A percentile compares a stretch with the other conserved stretches of the same genome.
Evolutionary conservation across 495 filamentous ascomycete species (phyloP).

Genomic region (Talaromyces adpressus): DNA sequence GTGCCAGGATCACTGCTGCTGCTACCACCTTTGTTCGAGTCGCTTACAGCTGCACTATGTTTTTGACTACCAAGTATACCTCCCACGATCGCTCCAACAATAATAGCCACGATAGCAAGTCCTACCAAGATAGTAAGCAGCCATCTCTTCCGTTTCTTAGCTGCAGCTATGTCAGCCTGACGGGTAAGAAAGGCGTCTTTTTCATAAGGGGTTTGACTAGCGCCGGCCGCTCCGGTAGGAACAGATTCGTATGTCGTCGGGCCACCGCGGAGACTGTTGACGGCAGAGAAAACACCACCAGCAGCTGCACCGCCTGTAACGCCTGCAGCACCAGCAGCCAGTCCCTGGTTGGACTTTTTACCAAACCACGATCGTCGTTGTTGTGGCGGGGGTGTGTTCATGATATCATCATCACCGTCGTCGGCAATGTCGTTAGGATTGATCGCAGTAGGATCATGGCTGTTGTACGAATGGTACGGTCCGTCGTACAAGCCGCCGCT

Average conservation of each 20-base stretch:
- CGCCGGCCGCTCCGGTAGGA: conserved; percentile 26
- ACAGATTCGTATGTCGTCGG: conserved; percentile 49
- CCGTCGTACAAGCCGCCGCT: conserved; percentile 37
- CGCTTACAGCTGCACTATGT: conserved; percentile 10
- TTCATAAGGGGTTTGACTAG: conserved; percentile 26
- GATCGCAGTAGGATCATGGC: conserved; percentile 49
- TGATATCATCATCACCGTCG: conserved; percentile 76
- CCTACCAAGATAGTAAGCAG: conserved; percentile 56
- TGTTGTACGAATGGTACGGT: conserved; percentile 55
- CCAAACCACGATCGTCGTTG: conserved; percentile 38
- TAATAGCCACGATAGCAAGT: conserved; percentile 58
- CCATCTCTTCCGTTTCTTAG: conserved; percentile 58
- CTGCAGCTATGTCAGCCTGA: conserved; percentile 20
- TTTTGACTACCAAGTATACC: conserved; percentile 53
- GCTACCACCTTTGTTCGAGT: conserved; percentile 13
- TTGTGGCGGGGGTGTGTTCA: conserved; percentile 28
- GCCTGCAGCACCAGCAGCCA: conserved; percentile 32
- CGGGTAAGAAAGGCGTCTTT: conserved; percentile 52
- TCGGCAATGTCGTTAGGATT: conserved; percentile 77
- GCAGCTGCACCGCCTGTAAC: conserved; percentile 45
- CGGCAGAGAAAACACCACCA: conserved; percentile 38
- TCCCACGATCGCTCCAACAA: conserved; percentile 74
- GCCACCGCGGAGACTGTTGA: conserved; percentile 25
- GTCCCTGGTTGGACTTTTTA: conserved; percentile 18
- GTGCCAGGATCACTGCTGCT: conserved; percentile 11